Evolutionary conservation across 106 monocot species (phyloP).

Genomic region (Hemerocallis citrina): DNA sequence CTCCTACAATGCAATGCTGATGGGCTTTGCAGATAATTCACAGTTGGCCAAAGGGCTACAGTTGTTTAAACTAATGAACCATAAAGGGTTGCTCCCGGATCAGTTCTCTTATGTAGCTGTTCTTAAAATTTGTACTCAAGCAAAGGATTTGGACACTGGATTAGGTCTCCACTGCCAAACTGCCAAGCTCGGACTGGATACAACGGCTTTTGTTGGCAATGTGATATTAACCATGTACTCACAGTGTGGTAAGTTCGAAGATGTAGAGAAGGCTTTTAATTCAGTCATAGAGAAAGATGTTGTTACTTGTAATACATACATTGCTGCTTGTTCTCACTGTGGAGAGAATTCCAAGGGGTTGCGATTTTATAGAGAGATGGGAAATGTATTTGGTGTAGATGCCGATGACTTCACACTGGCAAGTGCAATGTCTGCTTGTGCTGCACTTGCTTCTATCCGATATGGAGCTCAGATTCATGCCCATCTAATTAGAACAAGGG

Average conservation of each 20-base stretch:
- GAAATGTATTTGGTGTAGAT: slow-evolving; percentile 4
- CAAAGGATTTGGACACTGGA: slow-evolving; percentile 16
- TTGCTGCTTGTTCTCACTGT: slow-evolving; percentile 32
- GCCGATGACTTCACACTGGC: slow-evolving; percentile 46
- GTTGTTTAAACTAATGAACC: slow-evolving; percentile 39
- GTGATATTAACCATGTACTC: slow-evolving; percentile 54
- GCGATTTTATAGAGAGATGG: slow-evolving; percentile 33
- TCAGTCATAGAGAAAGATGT: slow-evolving; percentile 43
- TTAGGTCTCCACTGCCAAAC: slow-evolving; percentile 37
- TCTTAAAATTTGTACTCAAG: slow-evolving; percentile 23
- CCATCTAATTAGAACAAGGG: slow-evolving; percentile 24
- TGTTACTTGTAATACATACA: slow-evolving; percentile 50
- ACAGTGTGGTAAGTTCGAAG: slow-evolving; percentile 13
- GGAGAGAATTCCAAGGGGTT: slow-evolving; percentile 41
- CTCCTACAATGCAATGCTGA: slow-evolving; percentile 58
- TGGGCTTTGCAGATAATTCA: slow-evolving; percentile 35
- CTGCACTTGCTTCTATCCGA: slow-evolving; percentile 33
- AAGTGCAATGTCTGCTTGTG: slow-evolving; percentile 34
- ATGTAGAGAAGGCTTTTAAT: slow-evolving; percentile 35
- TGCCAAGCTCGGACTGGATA: slow-evolving; percentile 47
- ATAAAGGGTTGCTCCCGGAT: slow-evolving; percentile 25
- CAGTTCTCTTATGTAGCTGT: slow-evolving; percentile 44
- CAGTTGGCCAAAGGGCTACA: slow-evolving; percentile 31
- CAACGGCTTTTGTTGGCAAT: slow-evolving; percentile 53
- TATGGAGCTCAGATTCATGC: slow-evolving; percentile 52